These are phyloP conservation scores for Fusarium sp. DNA, from an alignment of 2,329 filamentous ascomycete genomes.

Conservation along the genomic window DNA sequence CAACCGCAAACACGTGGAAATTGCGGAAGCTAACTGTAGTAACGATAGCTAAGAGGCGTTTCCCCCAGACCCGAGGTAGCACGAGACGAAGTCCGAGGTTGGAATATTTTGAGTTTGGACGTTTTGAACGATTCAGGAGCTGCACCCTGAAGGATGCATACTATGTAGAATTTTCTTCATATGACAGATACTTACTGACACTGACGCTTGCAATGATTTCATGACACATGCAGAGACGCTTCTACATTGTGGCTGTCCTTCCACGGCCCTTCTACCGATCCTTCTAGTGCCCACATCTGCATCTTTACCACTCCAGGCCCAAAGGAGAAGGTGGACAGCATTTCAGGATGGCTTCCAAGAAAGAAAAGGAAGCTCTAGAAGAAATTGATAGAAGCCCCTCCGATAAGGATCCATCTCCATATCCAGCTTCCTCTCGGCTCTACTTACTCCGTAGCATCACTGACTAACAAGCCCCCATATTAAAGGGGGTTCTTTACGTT, in stretches of 20 bases:
- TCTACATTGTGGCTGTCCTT: constrained; percentile 8
- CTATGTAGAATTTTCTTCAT: neutral
- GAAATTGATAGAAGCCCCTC: constrained; percentile 14
- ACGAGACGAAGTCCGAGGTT: constrained; percentile 10
- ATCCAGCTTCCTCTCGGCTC: constrained; percentile 8
- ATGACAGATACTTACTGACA: neutral
- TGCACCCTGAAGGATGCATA: neutral
- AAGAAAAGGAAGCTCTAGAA: constrained; percentile 33
- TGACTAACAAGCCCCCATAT: constrained; percentile 5
- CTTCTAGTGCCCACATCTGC: constrained; percentile 25
- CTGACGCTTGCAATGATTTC: constrained; percentile 4
- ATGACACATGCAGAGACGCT: constrained; percentile 22
- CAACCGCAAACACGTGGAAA: constrained; percentile 30
- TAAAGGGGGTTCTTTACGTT: constrained; percentile 20
- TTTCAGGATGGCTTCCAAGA: constrained; percentile 5
- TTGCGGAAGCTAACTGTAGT: constrained; percentile 17
- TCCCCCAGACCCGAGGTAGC: constrained; percentile 11
- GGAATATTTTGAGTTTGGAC: neutral
- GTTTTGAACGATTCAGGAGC: constrained; percentile 6
- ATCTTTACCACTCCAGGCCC: constrained; percentile 10
- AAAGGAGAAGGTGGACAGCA: constrained; percentile 33
- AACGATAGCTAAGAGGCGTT: neutral
- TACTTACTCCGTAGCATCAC: neutral
- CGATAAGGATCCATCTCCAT: constrained; percentile 6
- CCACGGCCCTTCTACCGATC: constrained; percentile 20